These are phyloP conservation scores for Fusarium lateritium DNA, from an alignment of 2,329 filamentous ascomycete species.

Conservation along the genomic window DNA sequence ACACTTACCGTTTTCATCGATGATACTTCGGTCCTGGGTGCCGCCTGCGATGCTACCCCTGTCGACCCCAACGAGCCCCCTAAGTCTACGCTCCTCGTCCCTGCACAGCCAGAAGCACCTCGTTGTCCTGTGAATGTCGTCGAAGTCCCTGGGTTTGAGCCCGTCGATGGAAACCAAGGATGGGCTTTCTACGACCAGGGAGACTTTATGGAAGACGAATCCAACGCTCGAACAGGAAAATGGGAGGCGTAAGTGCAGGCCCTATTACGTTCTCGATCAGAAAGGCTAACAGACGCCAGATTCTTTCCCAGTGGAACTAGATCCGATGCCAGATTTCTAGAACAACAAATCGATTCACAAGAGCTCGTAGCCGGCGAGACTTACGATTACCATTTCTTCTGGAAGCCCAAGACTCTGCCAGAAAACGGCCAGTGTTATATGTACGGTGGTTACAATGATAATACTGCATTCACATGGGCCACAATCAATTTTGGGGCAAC, in stretches of 20 bases:
- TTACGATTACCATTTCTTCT: conserved; percentile 16
- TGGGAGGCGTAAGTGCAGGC: conserved; percentile 5
- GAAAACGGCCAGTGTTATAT: background rate
- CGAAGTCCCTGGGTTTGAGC: background rate
- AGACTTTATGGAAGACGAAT: background rate
- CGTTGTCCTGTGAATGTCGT: background rate
- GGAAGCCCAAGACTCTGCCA: background rate
- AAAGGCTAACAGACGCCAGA: background rate
- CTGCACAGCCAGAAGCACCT: background rate
- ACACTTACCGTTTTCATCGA: background rate
- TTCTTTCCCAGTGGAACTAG: background rate
- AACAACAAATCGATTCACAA: background rate
- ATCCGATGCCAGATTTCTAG: accelerated
- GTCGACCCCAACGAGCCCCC: background rate
- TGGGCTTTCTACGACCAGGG: background rate
- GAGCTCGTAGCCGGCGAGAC: background rate
- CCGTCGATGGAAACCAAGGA: background rate
- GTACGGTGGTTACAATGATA: background rate
- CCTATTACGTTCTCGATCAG: accelerated
- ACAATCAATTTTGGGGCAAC: background rate
- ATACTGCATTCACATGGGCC: accelerated
- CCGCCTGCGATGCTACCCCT: background rate
- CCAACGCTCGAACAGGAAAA: conserved; percentile 9
- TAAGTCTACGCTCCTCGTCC: background rate
- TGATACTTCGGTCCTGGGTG: background rate